Conservation (phyloP, 2,329 filamentous ascomycete species). For the Aspergillus ustus region DNA sequence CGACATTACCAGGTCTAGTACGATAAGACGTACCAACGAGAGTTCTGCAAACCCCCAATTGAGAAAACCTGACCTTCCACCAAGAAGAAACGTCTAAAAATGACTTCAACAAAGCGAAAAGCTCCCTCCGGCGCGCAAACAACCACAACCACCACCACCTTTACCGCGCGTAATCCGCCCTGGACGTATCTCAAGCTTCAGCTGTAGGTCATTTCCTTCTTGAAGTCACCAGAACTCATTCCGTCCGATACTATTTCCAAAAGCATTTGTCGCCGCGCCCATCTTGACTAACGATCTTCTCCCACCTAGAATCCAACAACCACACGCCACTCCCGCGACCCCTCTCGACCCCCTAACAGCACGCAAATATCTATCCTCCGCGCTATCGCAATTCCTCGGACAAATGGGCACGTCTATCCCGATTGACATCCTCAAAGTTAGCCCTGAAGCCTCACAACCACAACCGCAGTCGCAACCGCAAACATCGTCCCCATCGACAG, state of each 20-base stretch:
- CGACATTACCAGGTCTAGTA: too few relatives aligned
- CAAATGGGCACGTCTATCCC: constrained; percentile 52
- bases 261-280: neutral
- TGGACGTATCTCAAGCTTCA: constrained; percentile 52
- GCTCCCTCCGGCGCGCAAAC: constrained; percentile 19
- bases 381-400: constrained; percentile 54
- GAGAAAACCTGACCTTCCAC: neutral
- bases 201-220: constrained; percentile 34
- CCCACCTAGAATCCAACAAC: constrained; percentile 33
- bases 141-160: constrained; percentile 28
- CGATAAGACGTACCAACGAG: too few relatives aligned
- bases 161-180: constrained; percentile 48
- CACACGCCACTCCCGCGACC: constrained; percentile 24
- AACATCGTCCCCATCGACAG: neutral
- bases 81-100: neutral
- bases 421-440: constrained; percentile 52
- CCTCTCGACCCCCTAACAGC: constrained; percentile 52
- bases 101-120: constrained; percentile 33
- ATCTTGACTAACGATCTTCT: constrained; percentile 8
- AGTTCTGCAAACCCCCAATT: neutral
- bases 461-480: constrained; percentile 8
- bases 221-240: too few relatives aligned
- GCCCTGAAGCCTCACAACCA: constrained; percentile 1
- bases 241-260: neutral
- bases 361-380: constrained; percentile 50